Evolutionary conservation across 164 flowering plant species (phyloP), one percentile per base, ranked within the genome.

Genomic region (Stephania yunnanensis): DNA sequence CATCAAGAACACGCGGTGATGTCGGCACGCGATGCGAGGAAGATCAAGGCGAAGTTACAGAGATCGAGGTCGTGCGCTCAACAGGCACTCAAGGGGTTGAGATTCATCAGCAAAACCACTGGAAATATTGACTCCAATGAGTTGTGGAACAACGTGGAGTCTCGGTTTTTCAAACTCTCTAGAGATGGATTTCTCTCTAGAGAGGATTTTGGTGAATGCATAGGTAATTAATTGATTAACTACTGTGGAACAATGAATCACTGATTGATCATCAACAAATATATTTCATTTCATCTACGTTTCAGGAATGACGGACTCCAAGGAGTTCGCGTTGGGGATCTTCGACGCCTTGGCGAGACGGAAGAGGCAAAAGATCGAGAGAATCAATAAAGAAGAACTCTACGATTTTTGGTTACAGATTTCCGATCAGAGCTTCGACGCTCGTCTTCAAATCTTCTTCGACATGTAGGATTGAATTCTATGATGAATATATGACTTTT

Each of bases 381-480:
- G 71, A 79, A 85, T 96, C 19, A 89, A 84, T 0, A 92, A 89
- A 75, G 97, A 89, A 5, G 98, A 96, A 78, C 90, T 96, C 22
- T 82, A 85, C 69, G 98, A 93, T 2, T 96, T 92, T 75, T 96
- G 99, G 99, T 68, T 83, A 22, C 94, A 93, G 79, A 84, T 96
- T 74, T 87, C 99, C 0, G 97, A 93, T 68, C 90, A 92, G 75
- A 93, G 99, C 71, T 96, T 96, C 74, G 99, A 96, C 75, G 97
- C 98, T 29, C 94, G 99, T 25, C 95, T 96, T 73, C 98, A 93
- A 77, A 89, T 96, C 64, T 96, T 96, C 88, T 93, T 96, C 20
- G 99, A 96, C 87, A 93, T 93, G 99, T 92, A 22, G 1, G 45
- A n/a, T 42, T 29, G 0, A 25, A 25, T 25, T 25, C 0, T 25